A percentile compares a stretch with the other conserved stretches of the same genome.
Evolutionary conservation across 1,284 basidiomycete species (phyloP).

Genomic region (Trichosporon sp.): DNA sequence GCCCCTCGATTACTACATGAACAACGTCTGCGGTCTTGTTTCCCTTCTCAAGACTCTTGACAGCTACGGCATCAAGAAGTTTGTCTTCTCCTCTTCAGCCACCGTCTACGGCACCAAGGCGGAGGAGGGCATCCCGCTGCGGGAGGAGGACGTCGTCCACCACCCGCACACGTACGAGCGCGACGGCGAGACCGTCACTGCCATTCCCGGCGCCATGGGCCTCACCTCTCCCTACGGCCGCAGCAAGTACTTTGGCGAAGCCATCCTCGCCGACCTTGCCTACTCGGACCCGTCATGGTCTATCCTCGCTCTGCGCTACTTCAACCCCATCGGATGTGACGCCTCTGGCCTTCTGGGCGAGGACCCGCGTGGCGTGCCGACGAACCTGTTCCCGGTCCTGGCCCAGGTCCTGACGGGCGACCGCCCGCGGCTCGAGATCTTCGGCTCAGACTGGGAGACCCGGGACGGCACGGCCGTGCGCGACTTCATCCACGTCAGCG

Average conservation of each 20-base stretch:
- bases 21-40: constrained; percentile 27
- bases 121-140: constrained; percentile 24
- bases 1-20: constrained; percentile 26
- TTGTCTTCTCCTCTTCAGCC: constrained; percentile 29
- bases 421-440: constrained; percentile 34
- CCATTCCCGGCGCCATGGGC: constrained; percentile 25
- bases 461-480: constrained; percentile 25
- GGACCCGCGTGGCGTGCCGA: constrained; percentile 31
- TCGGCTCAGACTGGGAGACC: constrained; percentile 36
- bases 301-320: constrained; percentile 37
- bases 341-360: constrained; percentile 39
- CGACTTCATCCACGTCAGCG: constrained; percentile 31
- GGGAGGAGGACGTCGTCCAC: constrained; percentile 30
- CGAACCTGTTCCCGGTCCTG: constrained; percentile 39
- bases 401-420: constrained; percentile 37
- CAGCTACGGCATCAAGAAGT: constrained; percentile 27
- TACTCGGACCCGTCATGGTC: constrained; percentile 31
- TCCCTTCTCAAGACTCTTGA: constrained; percentile 22
- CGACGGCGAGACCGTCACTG: not conserved
- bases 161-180: constrained; percentile 20
- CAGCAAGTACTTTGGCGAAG: constrained; percentile 30
- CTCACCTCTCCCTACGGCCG: constrained; percentile 26
- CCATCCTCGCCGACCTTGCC: constrained; percentile 29
- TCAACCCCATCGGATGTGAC: constrained; percentile 40
- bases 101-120: constrained; percentile 30